phyloP scores from a whole-genome alignment of 495 filamentous ascomycete genomes.

The Penicillium flavigenum region DNA sequence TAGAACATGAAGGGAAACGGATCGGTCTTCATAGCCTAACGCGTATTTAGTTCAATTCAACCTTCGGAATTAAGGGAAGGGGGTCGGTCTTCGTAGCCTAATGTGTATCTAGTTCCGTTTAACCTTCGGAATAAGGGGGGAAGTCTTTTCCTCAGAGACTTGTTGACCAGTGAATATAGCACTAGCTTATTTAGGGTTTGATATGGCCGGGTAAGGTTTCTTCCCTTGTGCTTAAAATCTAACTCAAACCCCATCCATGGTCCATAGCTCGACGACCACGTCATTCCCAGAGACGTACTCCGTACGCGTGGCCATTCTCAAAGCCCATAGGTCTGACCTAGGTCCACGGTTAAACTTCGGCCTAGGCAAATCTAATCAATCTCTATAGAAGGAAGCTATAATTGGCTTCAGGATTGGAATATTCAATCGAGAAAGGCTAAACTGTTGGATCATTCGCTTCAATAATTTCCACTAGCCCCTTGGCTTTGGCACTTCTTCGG shows the following conservation, averaged over 20 bases:
- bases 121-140: neutral
- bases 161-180: neutral
- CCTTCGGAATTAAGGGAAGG: neutral
- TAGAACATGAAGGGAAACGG: neutral
- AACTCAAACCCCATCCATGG: neutral
- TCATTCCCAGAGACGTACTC: neutral
- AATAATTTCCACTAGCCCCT: neutral
- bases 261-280: neutral
- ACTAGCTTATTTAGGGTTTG: neutral
- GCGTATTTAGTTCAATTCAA: neutral
- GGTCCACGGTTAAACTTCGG: neutral
- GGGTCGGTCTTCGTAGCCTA: neutral
- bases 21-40: neutral
- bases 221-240: neutral
- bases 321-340: neutral
- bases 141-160: neutral
- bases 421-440: neutral
- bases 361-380: neutral
- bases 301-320: neutral
- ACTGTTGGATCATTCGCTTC: neutral
- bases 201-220: slow-evolving; percentile 7
- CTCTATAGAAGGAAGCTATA: neutral
- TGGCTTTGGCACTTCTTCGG: neutral
- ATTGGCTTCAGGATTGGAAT: neutral
- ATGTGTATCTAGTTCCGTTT: neutral